Evolutionary conservation across 2,329 filamentous ascomycete species (phyloP).

Genomic region (Periconia sp.): DNA sequence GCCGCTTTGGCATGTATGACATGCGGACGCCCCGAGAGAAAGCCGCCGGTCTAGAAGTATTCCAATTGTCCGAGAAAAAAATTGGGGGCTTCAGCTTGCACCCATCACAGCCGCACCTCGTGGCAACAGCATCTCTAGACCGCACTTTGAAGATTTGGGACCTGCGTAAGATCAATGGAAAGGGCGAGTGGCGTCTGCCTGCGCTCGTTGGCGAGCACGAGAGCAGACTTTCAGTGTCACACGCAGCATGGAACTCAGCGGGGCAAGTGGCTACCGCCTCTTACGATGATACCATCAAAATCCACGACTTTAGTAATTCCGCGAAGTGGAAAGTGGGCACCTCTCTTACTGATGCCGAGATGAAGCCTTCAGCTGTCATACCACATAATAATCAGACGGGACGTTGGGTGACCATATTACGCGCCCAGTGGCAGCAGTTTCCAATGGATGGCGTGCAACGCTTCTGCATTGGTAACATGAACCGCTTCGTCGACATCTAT

Average conservation of each 20-base stretch:
- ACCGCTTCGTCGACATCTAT: slow-evolving; percentile 92
- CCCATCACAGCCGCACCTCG: slow-evolving; percentile 77
- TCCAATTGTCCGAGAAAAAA: slow-evolving; percentile 85
- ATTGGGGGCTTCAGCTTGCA: slow-evolving; percentile 92
- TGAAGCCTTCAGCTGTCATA: slow-evolving; percentile 73
- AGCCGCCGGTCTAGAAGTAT: slow-evolving; percentile 63
- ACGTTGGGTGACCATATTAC: slow-evolving; percentile 84
- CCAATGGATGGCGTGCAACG: slow-evolving; percentile 82
- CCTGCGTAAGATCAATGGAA: slow-evolving; percentile 75
- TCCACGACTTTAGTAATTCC: slow-evolving; percentile 73
- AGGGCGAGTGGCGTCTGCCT: slow-evolving; percentile 66
- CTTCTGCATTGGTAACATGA: slow-evolving; percentile 96
- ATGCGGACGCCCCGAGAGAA: slow-evolving; percentile 64
- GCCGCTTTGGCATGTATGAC: slow-evolving; percentile 81
- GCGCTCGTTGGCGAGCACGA: slow-evolving; percentile 79
- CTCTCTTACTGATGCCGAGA: slow-evolving; percentile 65
- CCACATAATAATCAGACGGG: slow-evolving; percentile 96
- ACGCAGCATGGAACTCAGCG: slow-evolving; percentile 85
- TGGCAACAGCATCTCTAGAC: slow-evolving; percentile 90
- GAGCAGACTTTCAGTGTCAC: slow-evolving; percentile 84
- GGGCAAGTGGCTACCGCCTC: slow-evolving; percentile 90
- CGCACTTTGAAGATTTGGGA: slow-evolving; percentile 94
- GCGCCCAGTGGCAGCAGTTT: slow-evolving; percentile 88
- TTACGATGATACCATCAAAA: slow-evolving; percentile 94
- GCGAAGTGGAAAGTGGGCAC: slow-evolving; percentile 59